These are phyloP conservation scores for Colletotrichum lini DNA, from an alignment of 2,329 filamentous ascomycete genomes.

Conservation along the genomic window DNA sequence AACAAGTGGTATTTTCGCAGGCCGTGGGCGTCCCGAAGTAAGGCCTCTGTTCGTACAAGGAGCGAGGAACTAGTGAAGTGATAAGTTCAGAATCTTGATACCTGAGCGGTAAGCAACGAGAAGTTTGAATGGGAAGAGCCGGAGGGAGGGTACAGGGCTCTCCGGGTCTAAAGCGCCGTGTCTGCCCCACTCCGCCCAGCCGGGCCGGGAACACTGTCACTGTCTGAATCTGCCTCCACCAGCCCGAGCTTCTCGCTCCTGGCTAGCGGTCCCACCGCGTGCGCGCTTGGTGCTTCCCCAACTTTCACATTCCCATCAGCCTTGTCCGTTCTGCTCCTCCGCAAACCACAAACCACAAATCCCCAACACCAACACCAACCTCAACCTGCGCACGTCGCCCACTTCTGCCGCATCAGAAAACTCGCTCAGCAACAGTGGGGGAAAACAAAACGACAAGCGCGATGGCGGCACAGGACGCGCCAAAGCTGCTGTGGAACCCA, in stretches of 20 bases:
- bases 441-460: slow-evolving; percentile 4
- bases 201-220: background rate
- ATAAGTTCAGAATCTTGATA: too few relatives aligned
- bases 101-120: too few relatives aligned
- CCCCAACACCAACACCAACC: too few relatives aligned
- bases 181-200: slow-evolving; percentile 2
- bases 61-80: too few relatives aligned
- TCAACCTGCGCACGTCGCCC: background rate
- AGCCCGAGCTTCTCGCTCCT: slow-evolving; percentile 7
- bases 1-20: too few relatives aligned
- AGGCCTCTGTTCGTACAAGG: too few relatives aligned
- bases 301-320: slow-evolving; percentile 16
- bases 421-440: background rate
- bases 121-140: too few relatives aligned
- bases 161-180: too few relatives aligned
- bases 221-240: slow-evolving; percentile 10
- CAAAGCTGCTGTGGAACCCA: slow-evolving; percentile 86
- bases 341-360: too few relatives aligned
- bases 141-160: too few relatives aligned
- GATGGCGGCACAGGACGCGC: slow-evolving; percentile 38
- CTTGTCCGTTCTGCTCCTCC: slow-evolving; percentile 13
- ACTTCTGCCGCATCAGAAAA: background rate
- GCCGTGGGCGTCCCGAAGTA: too few relatives aligned
- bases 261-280: background rate
- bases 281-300: slow-evolving; percentile 12